Percentiles rank a stretch among this genome's conserved stretches.
These are phyloP conservation scores for Carex kokanica DNA, from an alignment of 176 grass and related monocot genomes.

Conservation along the genomic window DNA sequence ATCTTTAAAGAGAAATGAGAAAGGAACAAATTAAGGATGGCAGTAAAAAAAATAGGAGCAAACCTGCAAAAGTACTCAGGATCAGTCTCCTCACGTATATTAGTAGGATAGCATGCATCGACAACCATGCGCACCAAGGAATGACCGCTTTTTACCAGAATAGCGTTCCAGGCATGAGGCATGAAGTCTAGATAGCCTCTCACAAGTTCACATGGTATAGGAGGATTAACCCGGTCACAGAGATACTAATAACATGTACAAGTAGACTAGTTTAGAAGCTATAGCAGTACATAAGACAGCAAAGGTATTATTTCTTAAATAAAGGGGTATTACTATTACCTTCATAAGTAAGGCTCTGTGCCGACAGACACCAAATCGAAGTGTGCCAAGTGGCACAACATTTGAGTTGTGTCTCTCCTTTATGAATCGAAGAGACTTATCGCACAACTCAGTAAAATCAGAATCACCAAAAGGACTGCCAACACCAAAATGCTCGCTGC, in stretches of 20 bases:
- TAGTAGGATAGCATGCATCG: constrained; percentile 90
- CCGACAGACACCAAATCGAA: constrained; percentile 91
- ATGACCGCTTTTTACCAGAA: constrained; percentile 72
- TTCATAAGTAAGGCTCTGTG: constrained; percentile 98
- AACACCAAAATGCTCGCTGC: not conserved
- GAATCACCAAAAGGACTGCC: constrained; percentile 32
- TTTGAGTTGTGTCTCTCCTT: constrained; percentile 83
- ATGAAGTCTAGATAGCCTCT: constrained; percentile 93
- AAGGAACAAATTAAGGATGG: not conserved
- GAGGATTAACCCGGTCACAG: constrained; percentile 83
- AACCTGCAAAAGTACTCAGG: constrained; percentile 92
- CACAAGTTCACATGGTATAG: constrained; percentile 93
- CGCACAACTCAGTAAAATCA: constrained; percentile 53
- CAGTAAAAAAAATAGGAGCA: constrained; percentile 5
- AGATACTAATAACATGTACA: constrained; percentile 62
- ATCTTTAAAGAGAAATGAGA: not conserved
- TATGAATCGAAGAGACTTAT: constrained; percentile 70
- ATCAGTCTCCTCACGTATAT: constrained; percentile 93
- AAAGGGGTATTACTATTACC: constrained; percentile 45
- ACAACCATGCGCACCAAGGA: constrained; percentile 76
- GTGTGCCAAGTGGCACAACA: constrained; percentile 79
- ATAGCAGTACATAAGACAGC: not conserved
- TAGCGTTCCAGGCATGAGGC: constrained; percentile 95
- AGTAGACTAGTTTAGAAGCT: constrained; percentile 25
- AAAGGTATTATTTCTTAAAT: constrained; percentile 1